Evolutionary conservation across 768 basidiomycete genomes (phyloP).

Genomic region (Tulasnella sp.): DNA sequence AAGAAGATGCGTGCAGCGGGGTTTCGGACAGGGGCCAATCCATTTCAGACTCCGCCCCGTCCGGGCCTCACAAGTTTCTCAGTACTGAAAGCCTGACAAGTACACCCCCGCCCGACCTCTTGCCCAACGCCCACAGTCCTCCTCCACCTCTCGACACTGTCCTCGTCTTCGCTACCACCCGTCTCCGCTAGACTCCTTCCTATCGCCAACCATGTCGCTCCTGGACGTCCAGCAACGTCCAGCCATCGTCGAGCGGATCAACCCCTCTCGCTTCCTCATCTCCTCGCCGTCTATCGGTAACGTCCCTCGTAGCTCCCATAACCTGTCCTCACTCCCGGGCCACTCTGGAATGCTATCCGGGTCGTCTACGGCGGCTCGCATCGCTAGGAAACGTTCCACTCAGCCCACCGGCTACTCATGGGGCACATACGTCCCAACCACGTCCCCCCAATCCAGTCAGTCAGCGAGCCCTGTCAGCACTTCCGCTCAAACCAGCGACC

Average conservation of each 20-base stretch:
- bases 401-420: constrained; percentile 22
- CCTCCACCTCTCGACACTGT: background rate
- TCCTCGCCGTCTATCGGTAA: constrained; percentile 12
- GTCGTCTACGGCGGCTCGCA: constrained; percentile 24
- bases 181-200: background rate
- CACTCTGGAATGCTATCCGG: background rate
- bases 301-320: constrained; percentile 13
- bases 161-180: constrained; percentile 2
- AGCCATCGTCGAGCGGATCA: constrained; percentile 21
- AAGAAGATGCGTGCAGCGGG: background rate
- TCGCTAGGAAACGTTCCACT: constrained; percentile 27
- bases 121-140: constrained; percentile 9
- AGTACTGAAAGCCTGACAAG: constrained; percentile 4
- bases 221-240: constrained; percentile 28
- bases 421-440: constrained; percentile 7
- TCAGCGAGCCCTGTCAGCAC: background rate
- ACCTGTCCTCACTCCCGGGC: background rate
- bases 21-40: constrained; percentile 13
- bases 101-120: constrained; percentile 1
- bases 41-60: constrained; percentile 14
- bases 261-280: constrained; percentile 29
- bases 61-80: constrained; percentile 16
- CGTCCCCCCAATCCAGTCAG: constrained; percentile 11
- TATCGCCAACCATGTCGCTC: background rate
- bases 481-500: background rate